These are phyloP conservation scores for Aspergillus flavus DNA, from an alignment of 2,329 filamentous ascomycete genomes.

Conservation along the genomic window DNA sequence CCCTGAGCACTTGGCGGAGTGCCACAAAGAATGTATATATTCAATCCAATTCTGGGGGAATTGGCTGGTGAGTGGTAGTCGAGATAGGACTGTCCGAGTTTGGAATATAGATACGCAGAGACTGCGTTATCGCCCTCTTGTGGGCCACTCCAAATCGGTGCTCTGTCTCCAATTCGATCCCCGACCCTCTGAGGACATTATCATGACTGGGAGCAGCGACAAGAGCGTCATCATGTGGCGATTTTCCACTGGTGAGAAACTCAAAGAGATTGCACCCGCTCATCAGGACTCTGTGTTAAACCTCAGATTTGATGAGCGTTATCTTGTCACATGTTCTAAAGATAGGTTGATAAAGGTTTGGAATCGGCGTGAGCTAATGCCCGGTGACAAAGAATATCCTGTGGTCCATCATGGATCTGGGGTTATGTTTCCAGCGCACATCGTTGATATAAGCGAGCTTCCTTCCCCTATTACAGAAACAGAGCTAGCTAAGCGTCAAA, in stretches of 20 bases:
- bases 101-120: conserved; percentile 86
- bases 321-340: conserved; percentile 95
- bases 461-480: conserved; percentile 47
- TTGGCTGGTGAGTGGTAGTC: conserved; percentile 88
- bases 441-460: conserved; percentile 52
- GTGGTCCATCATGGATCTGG: conserved; percentile 43
- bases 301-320: conserved; percentile 85
- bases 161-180: conserved; percentile 95
- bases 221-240: conserved; percentile 87
- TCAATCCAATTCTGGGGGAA: conserved; percentile 85
- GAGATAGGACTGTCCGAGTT: conserved; percentile 82
- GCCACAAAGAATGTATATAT: conserved; percentile 91
- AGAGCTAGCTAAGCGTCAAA: conserved; percentile 43
- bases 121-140: conserved; percentile 71
- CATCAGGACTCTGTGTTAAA: conserved; percentile 93
- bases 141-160: conserved; percentile 81
- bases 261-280: conserved; percentile 74
- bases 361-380: conserved; percentile 71
- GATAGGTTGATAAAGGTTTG: conserved; percentile 97
- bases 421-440: conserved; percentile 56
- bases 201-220: conserved; percentile 95
- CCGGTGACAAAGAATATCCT: conserved; percentile 49
- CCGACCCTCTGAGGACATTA: conserved; percentile 80
- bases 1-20: conserved; percentile 75
- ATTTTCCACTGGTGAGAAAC: conserved; percentile 84